phyloP scores from a whole-genome alignment of 805 yeast species.

The Wickerhamiella sergipiensis region DNA sequence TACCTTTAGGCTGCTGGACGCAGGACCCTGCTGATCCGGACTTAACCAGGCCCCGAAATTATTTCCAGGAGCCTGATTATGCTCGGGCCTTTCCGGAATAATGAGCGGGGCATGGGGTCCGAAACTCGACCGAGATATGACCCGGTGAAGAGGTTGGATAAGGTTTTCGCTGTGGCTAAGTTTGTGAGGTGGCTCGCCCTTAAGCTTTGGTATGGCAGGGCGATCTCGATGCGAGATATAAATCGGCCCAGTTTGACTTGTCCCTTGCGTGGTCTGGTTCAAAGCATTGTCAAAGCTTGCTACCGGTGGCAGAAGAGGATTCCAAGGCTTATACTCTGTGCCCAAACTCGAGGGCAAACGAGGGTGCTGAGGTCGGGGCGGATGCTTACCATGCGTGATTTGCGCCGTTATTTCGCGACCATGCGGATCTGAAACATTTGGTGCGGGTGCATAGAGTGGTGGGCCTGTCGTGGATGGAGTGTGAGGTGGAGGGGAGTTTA shows the following conservation, averaged over 20 bases:
- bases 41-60: no score
- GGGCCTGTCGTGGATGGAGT: neutral
- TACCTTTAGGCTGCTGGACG: no score
- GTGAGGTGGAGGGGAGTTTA: neutral
- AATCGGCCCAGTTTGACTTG: neutral
- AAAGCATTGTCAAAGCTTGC: neutral
- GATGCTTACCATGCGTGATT: neutral
- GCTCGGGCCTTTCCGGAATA: no score
- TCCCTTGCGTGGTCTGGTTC: neutral
- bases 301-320: neutral
- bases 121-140: no score
- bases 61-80: no score
- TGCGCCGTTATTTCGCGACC: neutral
- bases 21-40: no score
- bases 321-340: neutral
- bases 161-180: neutral
- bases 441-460: neutral
- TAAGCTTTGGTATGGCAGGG: neutral
- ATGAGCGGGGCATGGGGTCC: no score
- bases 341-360: neutral
- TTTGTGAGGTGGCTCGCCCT: neutral
- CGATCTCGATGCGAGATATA: neutral
- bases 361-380: neutral
- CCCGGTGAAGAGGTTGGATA: neutral
- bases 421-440: neutral